Evolutionary conservation across 768 basidiomycete species (phyloP).

Genomic region (Kwoniella newhampshirensis): DNA sequence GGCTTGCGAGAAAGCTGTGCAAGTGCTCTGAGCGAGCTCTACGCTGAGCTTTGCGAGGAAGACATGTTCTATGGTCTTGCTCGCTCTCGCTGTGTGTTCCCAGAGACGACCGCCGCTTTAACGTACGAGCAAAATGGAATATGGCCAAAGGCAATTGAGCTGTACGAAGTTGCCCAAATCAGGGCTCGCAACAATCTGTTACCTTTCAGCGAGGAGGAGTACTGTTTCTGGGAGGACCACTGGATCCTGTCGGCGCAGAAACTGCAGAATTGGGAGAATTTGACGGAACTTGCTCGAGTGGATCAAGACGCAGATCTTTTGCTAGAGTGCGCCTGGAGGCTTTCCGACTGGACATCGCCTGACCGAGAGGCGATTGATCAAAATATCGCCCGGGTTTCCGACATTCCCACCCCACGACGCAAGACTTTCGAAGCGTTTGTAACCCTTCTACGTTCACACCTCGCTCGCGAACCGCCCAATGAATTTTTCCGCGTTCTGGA

Average conservation of each 20-base stretch:
- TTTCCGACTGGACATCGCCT: conserved; percentile 76
- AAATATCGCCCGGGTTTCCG: conserved; percentile 74
- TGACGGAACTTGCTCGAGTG: conserved; percentile 82
- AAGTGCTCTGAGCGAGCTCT: conserved; percentile 90
- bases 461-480: conserved; percentile 67
- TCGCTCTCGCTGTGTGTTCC: conserved; percentile 81
- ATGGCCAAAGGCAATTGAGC: conserved; percentile 86
- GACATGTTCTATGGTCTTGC: conserved; percentile 97
- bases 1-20: conserved; percentile 76
- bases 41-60: conserved; percentile 92
- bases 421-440: conserved; percentile 97
- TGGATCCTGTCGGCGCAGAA: conserved; percentile 96
- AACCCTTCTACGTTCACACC: conserved; percentile 79
- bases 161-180: conserved; percentile 86
- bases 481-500: conserved; percentile 88
- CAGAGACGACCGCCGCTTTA: conserved; percentile 79
- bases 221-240: conserved; percentile 98
- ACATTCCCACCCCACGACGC: conserved; percentile 88
- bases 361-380: conserved; percentile 69
- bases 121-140: conserved; percentile 94
- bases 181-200: conserved; percentile 76
- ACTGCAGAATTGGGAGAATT: conserved; percentile 94
- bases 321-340: conserved; percentile 93
- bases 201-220: conserved; percentile 91
- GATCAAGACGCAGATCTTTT: conserved; percentile 89